A percentile compares a stretch with the other conserved stretches of the same genome.
Evolutionary conservation across 1,284 basidiomycete genomes (phyloP).

Genomic region (Phylloporus sp.): DNA sequence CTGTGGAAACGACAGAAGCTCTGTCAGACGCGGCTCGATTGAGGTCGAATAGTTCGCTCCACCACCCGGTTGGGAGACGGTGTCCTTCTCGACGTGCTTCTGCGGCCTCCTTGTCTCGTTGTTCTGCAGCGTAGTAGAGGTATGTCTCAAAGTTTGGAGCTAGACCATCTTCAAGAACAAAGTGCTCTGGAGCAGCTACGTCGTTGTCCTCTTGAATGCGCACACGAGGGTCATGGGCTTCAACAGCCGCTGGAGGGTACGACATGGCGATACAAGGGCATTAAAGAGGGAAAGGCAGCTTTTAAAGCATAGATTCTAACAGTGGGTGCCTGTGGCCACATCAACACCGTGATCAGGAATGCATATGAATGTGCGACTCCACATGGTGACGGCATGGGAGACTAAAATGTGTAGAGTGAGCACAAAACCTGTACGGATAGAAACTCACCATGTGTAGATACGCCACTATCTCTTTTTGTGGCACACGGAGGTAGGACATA

Average conservation of each 20-base stretch:
- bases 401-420: neutral
- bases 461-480: neutral
- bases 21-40: constrained; percentile 15
- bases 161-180: constrained; percentile 30
- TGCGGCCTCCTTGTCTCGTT: constrained; percentile 37
- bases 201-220: constrained; percentile 18
- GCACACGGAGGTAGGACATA: neutral
- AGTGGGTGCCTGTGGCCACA: constrained; percentile 6
- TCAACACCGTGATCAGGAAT: neutral
- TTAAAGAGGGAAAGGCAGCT: neutral
- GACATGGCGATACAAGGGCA: constrained; percentile 28
- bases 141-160: constrained; percentile 43
- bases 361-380: neutral
- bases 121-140: constrained; percentile 38
- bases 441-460: neutral
- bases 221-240: constrained; percentile 28
- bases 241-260: constrained; percentile 22
- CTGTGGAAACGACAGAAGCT: constrained; percentile 17
- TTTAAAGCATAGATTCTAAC: constrained; percentile 21
- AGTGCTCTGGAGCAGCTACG: constrained; percentile 22
- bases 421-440: neutral
- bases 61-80: constrained; percentile 31
- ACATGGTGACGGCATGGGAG: neutral
- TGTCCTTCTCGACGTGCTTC: constrained; percentile 46
- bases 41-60: constrained; percentile 33